Evolutionary conservation across 345 rosid species (phyloP).

Genomic region (Stellera chamaejasme): DNA sequence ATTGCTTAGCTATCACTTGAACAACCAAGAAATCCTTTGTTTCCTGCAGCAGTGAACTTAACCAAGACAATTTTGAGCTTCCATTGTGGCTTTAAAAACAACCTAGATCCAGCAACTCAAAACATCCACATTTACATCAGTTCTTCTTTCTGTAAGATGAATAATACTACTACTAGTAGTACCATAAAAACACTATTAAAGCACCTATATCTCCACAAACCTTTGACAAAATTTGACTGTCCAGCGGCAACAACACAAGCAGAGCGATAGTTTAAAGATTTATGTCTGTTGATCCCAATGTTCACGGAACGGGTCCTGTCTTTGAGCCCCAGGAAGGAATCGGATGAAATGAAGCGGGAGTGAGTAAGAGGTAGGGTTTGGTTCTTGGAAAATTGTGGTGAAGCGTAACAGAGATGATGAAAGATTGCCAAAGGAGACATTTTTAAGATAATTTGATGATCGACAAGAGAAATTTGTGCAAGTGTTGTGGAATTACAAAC

Average conservation of each 20-base stretch:
- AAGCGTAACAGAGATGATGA: conserved; percentile 13
- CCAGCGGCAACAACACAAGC: conserved; percentile 28
- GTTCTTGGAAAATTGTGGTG: conserved; percentile 15
- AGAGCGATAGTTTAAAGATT: conserved; percentile 19
- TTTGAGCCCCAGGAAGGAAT: conserved; percentile 22
- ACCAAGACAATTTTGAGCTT: too few species aligned
- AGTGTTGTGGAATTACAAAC: too few species aligned
- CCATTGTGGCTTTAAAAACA: too few species aligned
- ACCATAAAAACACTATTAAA: background rate
- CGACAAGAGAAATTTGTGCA: too few species aligned
- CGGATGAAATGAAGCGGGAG: conserved; percentile 19
- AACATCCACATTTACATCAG: too few species aligned
- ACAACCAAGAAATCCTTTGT: too few species aligned
- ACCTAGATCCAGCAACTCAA: too few species aligned
- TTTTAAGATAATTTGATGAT: background rate
- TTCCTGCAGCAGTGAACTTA: too few species aligned
- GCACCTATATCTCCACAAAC: conserved; percentile 16
- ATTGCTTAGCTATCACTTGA: too few species aligned
- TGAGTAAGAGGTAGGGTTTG: conserved; percentile 18
- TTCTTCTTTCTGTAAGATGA: background rate
- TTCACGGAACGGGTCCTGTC: conserved; percentile 15
- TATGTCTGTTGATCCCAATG: conserved; percentile 14
- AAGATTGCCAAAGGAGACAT: conserved; percentile 18
- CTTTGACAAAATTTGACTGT: conserved; percentile 43
- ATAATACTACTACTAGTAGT: background rate